phyloP scores from a whole-genome alignment of 1,284 basidiomycete species.

The Coriolopsis trogii region DNA sequence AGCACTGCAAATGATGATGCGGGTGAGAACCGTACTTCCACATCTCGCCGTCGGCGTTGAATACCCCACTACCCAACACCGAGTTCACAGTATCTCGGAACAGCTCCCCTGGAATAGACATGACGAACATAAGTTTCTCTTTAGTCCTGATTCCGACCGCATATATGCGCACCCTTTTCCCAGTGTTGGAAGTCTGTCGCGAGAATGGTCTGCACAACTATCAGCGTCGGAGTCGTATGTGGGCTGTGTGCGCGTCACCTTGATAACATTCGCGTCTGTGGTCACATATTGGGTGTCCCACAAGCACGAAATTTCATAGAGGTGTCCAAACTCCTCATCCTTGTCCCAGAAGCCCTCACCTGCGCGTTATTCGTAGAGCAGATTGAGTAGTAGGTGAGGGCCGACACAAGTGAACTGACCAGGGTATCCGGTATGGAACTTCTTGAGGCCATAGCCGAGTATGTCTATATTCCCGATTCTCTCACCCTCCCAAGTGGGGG shows the following conservation, averaged over 20 bases:
- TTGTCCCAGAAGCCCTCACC: slow-evolving; percentile 24
- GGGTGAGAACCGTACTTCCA: too few species aligned
- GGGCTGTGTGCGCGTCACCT: slow-evolving; percentile 15
- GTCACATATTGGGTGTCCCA: slow-evolving; percentile 25
- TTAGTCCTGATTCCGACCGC: not conserved
- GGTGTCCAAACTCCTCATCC: slow-evolving; percentile 18
- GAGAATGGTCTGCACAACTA: slow-evolving; percentile 21
- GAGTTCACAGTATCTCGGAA: slow-evolving; percentile 20
- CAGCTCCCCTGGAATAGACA: not conserved
- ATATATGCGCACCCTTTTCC: slow-evolving; percentile 23
- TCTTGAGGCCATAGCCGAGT: slow-evolving; percentile 11
- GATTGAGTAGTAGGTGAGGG: too few species aligned
- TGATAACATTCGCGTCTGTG: slow-evolving; percentile 25
- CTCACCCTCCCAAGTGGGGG: slow-evolving; percentile 20
- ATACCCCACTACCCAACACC: slow-evolving; percentile 25
- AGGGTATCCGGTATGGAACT: slow-evolving; percentile 20
- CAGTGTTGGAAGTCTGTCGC: slow-evolving; percentile 27
- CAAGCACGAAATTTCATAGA: slow-evolving; percentile 20
- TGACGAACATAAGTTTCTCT: too few species aligned
- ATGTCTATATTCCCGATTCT: slow-evolving; percentile 22
- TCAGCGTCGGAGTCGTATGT: not conserved
- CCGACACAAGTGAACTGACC: slow-evolving; percentile 13
- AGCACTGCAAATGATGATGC: too few species aligned
- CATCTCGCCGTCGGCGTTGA: slow-evolving; percentile 31
- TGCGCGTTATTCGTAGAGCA: too few species aligned